Evolutionary conservation across 192 early-diverging fungal species (phyloP), one percentile per base, ranked within the genome.

Genomic region (Rhizoclosmatium globosum): DNA sequence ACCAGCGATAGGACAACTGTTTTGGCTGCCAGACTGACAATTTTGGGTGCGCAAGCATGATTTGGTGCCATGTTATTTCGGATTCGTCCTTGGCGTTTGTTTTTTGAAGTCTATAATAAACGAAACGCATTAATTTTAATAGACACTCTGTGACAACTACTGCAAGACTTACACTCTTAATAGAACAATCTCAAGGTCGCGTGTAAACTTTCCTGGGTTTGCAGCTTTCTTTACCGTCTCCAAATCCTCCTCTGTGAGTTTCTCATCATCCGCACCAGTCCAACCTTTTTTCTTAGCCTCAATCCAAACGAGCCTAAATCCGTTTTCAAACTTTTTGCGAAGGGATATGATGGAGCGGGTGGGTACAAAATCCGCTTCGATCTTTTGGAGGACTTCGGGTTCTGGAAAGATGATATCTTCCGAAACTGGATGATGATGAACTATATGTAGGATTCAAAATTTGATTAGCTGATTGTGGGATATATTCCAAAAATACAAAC

Each of bases 21-120:
- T n/a, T 39, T 31, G 38, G 61, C 21, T n/a, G 61, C 61, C 61
- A 62, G 61, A 13, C 21, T 62, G 4, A 4, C 4, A 62, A 21
- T 50, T 50, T 50, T 50, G 61, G 38, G 4, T 39, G 61, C 19
- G 53, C 53, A 56, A 56, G 53, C 7, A 56, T 56, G 61, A 39
- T 62, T 62, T 62, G n/a, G n/a, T n/a, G n/a, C 61, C 61, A 62
- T 4, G 21, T 11, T 31, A 62, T 62, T 39, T 62, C 61, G 19
- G 61, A 11, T 62, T 62, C 61, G 38, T 62, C 61, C 3, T 62
- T 4, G 21, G 61, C 61, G 4, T n/a, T 62, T n/a, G 21, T n/a
- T 3, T 62, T n/a, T 62, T 62, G 4, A 4, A 62, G 38, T 4
- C 61, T 62, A 21, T 62, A 42, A 13, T 17, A 47, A n/a, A 45